These are phyloP conservation scores for Linderniella brevidens DNA, from an alignment of 257 asterid genomes.

Conservation along the genomic window DNA sequence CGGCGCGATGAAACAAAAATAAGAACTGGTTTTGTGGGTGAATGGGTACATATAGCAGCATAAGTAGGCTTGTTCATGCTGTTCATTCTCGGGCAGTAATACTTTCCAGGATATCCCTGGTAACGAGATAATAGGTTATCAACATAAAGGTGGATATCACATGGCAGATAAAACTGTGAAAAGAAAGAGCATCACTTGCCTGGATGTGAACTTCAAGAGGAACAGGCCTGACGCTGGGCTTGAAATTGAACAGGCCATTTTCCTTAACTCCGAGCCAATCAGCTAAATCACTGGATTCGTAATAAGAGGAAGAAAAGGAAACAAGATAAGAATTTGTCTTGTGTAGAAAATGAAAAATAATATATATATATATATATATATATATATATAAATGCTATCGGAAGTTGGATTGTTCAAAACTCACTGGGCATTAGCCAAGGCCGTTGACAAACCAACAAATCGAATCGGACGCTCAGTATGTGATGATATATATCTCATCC, in stretches of 20 bases:
- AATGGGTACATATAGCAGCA: constrained; percentile 97
- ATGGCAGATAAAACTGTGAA: constrained; percentile 11
- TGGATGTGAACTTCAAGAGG: constrained; percentile 99
- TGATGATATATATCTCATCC: constrained; percentile 98
- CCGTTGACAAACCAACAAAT: constrained; percentile 95
- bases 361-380: not conserved
- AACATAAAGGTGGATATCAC: constrained; percentile 8
- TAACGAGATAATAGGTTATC: constrained; percentile 9
- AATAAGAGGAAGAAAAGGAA: not conserved
- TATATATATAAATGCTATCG: not conserved
- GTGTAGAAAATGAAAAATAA: not conserved
- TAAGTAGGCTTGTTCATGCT: constrained; percentile 98
- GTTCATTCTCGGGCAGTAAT: constrained; percentile 98
- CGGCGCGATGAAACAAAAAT: constrained; percentile 98
- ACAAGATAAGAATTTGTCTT: not conserved
- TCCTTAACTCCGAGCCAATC: constrained; percentile 98
- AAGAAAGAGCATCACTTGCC: constrained; percentile 35
- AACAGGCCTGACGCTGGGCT: constrained; percentile 99
- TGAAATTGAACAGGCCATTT: constrained; percentile 83
- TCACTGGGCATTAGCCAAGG: constrained; percentile 93
- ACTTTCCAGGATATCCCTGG: constrained; percentile 99
- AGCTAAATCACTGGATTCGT: constrained; percentile 65
- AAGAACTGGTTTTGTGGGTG: constrained; percentile 94
- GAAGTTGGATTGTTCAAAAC: constrained; percentile 11
- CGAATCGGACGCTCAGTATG: constrained; percentile 85